Evolutionary conservation across 2,329 filamentous ascomycete species (phyloP).

Genomic region (Fusarium drepaniforme): DNA sequence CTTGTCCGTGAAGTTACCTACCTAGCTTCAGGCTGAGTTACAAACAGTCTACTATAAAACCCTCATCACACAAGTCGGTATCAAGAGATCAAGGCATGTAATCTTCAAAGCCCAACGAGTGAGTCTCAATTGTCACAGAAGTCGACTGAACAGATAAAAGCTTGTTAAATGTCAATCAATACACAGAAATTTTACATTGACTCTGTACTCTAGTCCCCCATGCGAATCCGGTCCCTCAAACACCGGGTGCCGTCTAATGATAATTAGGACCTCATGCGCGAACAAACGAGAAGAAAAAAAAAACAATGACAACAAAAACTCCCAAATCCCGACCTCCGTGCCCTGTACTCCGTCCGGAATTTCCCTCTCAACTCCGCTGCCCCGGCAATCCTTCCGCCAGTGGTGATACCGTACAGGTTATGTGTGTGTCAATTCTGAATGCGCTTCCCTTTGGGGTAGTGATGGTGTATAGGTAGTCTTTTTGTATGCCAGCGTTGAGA

Average conservation of each 20-base stretch:
- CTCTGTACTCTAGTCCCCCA: slow-evolving; percentile 24
- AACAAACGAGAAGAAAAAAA: background rate
- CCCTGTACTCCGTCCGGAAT: slow-evolving; percentile 33
- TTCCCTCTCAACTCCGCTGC: slow-evolving; percentile 26
- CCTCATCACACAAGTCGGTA: background rate
- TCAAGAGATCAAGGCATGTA: background rate
- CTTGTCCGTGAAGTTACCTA: background rate
- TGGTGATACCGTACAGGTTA: slow-evolving; percentile 16
- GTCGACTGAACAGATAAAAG: background rate
- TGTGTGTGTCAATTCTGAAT: slow-evolving; percentile 12
- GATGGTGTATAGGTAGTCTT: background rate
- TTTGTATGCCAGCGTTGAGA: background rate
- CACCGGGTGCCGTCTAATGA: slow-evolving; percentile 25
- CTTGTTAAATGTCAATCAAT: slow-evolving; percentile 9
- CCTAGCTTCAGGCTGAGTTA: background rate
- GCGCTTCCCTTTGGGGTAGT: background rate
- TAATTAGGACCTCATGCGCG: slow-evolving; percentile 24
- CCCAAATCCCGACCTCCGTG: slow-evolving; percentile 16
- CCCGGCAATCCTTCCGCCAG: slow-evolving; percentile 3
- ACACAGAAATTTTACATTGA: slow-evolving; percentile 14
- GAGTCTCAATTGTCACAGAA: background rate
- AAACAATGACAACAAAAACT: slow-evolving; percentile 23
- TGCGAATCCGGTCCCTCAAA: slow-evolving; percentile 11
- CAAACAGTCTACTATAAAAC: background rate
- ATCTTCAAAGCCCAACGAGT: background rate